These are phyloP conservation scores for Lentithecium fluviatile DNA, from an alignment of 495 filamentous ascomycete species.

Conservation along the genomic window DNA sequence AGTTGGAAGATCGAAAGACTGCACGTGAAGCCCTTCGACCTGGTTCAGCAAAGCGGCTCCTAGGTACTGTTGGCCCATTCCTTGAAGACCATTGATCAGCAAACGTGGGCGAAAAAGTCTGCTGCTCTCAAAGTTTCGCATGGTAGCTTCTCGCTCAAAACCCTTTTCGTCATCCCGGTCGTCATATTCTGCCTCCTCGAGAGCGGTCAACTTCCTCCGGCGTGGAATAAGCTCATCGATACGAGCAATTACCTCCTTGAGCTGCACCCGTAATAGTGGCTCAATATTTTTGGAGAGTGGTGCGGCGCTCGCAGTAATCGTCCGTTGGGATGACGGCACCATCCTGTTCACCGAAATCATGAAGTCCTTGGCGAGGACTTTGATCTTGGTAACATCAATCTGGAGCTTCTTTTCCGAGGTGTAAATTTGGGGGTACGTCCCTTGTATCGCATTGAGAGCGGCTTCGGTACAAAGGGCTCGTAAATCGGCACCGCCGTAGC, in stretches of 20 bases:
- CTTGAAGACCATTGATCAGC: constrained; percentile 70
- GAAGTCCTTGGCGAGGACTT: constrained; percentile 86
- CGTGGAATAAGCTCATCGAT: constrained; percentile 81
- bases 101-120: constrained; percentile 86
- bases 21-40: constrained; percentile 90
- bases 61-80: constrained; percentile 94
- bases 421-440: constrained; percentile 95
- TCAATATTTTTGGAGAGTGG: constrained; percentile 75
- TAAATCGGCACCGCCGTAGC: constrained; percentile 93
- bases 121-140: constrained; percentile 82
- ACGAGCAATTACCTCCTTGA: constrained; percentile 61
- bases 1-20: constrained; percentile 88
- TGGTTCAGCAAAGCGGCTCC: constrained; percentile 82
- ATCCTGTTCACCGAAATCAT: constrained; percentile 96
- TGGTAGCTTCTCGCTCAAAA: constrained; percentile 79
- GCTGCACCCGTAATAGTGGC: constrained; percentile 72
- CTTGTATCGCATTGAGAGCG: constrained; percentile 95
- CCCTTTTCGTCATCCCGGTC: constrained; percentile 73
- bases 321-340: constrained; percentile 88
- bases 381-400: constrained; percentile 80
- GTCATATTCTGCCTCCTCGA: constrained; percentile 93
- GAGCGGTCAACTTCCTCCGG: constrained; percentile 76
- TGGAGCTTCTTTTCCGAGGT: constrained; percentile 83
- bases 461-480: constrained; percentile 95
- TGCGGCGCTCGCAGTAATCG: constrained; percentile 74